phyloP scores from a whole-genome alignment of 1,139 yeast genomes.

The Yamadazyma membranifaciens region DNA sequence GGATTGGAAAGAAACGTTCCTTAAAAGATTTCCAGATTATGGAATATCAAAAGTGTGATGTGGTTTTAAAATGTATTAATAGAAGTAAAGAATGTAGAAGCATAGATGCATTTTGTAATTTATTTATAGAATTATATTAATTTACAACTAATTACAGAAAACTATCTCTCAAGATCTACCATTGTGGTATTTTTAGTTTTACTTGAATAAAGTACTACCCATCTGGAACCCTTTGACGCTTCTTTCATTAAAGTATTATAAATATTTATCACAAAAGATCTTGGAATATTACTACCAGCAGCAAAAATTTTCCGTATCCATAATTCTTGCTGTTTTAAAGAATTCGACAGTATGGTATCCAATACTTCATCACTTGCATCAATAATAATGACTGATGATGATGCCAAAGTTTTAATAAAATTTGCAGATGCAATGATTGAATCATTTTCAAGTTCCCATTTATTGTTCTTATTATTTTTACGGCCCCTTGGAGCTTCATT shows the following conservation, averaged over 20 bases:
- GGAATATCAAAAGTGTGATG: too few species aligned
- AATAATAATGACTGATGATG: constrained; percentile 70
- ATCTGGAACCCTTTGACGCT: constrained; percentile 63
- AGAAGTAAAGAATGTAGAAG: background rate
- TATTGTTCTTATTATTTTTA: constrained; percentile 73
- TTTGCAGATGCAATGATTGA: constrained; percentile 60
- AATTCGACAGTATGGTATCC: constrained; percentile 76
- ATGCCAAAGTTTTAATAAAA: constrained; percentile 52
- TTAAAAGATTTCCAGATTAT: constrained; percentile 1
- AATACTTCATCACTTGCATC: constrained; percentile 82
- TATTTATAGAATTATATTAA: constrained; percentile 1
- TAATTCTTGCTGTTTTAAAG: constrained; percentile 78
- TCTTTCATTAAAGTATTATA: constrained; percentile 73
- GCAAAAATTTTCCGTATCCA: constrained; percentile 87
- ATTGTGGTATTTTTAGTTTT: constrained; percentile 71
- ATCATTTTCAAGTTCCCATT: constrained; percentile 77
- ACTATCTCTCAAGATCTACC: constrained; percentile 55
- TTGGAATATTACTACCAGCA: constrained; percentile 52
- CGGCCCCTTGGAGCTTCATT: constrained; percentile 72
- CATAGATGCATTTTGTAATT: background rate
- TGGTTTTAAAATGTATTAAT: background rate
- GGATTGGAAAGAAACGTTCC: constrained; percentile 52
- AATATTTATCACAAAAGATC: constrained; percentile 73
- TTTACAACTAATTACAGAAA: background rate
- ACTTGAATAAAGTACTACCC: constrained; percentile 73